A percentile compares a stretch with the other conserved stretches of the same genome.
These are phyloP conservation scores for Strombidium stylifer DNA, from an alignment of 73 alveolate genomes.

Conservation along the genomic window DNA sequence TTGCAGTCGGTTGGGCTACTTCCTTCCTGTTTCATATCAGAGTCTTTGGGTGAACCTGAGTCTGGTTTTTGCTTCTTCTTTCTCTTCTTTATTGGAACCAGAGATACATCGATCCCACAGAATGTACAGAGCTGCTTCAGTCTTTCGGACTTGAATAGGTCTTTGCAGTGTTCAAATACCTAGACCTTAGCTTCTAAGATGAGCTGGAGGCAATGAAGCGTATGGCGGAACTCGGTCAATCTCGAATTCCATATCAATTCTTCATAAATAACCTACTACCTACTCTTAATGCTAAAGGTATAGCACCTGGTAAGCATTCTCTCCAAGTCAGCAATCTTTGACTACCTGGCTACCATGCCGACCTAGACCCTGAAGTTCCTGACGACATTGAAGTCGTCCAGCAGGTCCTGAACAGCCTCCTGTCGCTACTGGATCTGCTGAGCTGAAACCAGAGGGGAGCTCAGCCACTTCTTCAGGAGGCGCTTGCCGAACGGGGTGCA, in stretches of 20 bases:
- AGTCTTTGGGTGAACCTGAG: not conserved
- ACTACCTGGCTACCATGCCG: not conserved
- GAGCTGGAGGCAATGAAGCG: not conserved
- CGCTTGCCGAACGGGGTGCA: constrained; percentile 17
- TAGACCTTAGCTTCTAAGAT: not conserved
- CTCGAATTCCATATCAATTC: constrained; percentile 22
- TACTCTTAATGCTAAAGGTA: constrained; percentile 1
- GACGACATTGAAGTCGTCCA: not conserved
- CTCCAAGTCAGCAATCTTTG: constrained; percentile 10
- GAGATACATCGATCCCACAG: not conserved
- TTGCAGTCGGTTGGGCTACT: too few species aligned
- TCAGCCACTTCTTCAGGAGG: constrained; percentile 9
- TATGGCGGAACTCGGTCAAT: constrained; percentile 3
- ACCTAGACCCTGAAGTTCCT: constrained; percentile 1
- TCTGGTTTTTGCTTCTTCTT: too few species aligned
- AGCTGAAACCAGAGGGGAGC: constrained; percentile 3
- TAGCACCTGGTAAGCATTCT: constrained; percentile 9
- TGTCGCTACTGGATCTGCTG: not conserved
- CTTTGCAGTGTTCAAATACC: constrained; percentile 10
- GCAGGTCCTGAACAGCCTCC: constrained; percentile 1
- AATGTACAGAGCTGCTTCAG: constrained; percentile 1
- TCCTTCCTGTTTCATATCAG: too few species aligned
- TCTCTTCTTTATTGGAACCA: too few species aligned
- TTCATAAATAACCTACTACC: constrained; percentile 1
- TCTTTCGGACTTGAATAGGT: constrained; percentile 2